These are phyloP conservation scores for Xylariaceae sp. DNA, from an alignment of 2,329 filamentous ascomycete genomes.

Conservation along the genomic window DNA sequence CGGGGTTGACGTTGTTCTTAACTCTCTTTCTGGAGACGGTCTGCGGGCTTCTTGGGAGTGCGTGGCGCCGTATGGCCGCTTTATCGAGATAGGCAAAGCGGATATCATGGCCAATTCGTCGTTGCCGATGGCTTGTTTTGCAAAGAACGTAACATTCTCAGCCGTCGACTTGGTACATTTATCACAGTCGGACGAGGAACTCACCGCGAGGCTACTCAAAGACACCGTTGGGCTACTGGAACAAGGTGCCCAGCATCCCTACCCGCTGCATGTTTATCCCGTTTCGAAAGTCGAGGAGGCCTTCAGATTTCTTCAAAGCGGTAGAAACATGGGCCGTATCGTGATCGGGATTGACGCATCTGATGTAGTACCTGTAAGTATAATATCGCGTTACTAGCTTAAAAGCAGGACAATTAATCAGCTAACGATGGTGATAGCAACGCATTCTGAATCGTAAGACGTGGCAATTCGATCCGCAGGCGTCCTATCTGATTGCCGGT, in stretches of 20 bases:
- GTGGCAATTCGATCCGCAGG: conserved; percentile 36
- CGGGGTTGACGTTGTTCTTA: conserved; percentile 44
- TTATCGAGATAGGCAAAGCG: conserved; percentile 45
- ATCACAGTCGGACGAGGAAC: conserved; percentile 21
- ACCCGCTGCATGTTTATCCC: conserved; percentile 32
- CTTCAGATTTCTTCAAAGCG: conserved; percentile 34
- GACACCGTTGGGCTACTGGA: conserved; percentile 25
- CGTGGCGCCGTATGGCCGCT: conserved; percentile 44
- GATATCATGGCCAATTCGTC: conserved; percentile 44
- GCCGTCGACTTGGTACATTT: conserved; percentile 34
- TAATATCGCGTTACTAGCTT: too few species aligned
- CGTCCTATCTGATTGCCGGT: conserved; percentile 38
- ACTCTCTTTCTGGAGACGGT: conserved; percentile 41
- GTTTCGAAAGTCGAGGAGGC: conserved; percentile 31
- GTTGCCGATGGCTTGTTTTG: conserved; percentile 48
- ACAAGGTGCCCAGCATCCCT: conserved; percentile 26
- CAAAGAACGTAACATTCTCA: conserved; percentile 35
- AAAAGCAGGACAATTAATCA: background rate
- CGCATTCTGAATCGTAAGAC: conserved; percentile 24
- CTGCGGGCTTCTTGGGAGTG: conserved; percentile 44
- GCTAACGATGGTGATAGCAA: conserved; percentile 24
- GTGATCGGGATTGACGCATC: conserved; percentile 29
- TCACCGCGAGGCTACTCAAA: conserved; percentile 24
- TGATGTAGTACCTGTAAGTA: conserved; percentile 37
- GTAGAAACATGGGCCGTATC: conserved; percentile 33